phyloP scores from a whole-genome alignment of 2,329 filamentous ascomycete species.

The Monosporascus cannonballus region DNA sequence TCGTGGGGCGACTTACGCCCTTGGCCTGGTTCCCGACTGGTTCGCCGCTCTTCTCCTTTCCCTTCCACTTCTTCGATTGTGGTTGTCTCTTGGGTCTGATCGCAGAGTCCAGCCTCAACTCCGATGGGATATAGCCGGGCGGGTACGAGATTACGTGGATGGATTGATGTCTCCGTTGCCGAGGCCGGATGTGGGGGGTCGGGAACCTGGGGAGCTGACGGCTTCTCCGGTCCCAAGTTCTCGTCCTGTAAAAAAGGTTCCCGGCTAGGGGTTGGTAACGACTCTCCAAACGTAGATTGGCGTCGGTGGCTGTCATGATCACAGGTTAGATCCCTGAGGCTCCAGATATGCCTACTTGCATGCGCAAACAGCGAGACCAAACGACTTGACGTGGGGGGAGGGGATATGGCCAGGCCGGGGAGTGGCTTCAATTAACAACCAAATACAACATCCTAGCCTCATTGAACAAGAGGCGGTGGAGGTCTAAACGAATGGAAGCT shows the following conservation, averaged over 20 bases:
- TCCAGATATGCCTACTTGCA: not conserved
- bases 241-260: constrained; percentile 24
- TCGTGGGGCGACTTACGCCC: constrained; percentile 21
- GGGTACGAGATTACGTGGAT: constrained; percentile 46
- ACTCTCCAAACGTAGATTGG: constrained; percentile 9
- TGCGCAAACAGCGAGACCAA: not conserved
- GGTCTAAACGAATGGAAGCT: not conserved
- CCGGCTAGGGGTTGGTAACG: constrained; percentile 11
- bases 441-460: not conserved
- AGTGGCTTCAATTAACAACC: not conserved
- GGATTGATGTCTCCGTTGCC: constrained; percentile 44
- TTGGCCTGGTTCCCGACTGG: constrained; percentile 20
- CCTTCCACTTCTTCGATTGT: constrained; percentile 24
- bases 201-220: constrained; percentile 22
- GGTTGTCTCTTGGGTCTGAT: constrained; percentile 39
- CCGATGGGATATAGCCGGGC: constrained; percentile 36
- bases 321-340: constrained; percentile 14
- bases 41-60: constrained; percentile 12
- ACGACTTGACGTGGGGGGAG: not conserved
- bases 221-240: constrained; percentile 16
- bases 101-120: constrained; percentile 35
- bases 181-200: constrained; percentile 40
- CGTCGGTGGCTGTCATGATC: constrained; percentile 22
- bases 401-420: not conserved
- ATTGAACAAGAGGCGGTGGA: too few species aligned